Base-by-base conservation (phyloP, 225 moss, liverwort and hornwort species). In the Sphagnum tenellum region DNA sequence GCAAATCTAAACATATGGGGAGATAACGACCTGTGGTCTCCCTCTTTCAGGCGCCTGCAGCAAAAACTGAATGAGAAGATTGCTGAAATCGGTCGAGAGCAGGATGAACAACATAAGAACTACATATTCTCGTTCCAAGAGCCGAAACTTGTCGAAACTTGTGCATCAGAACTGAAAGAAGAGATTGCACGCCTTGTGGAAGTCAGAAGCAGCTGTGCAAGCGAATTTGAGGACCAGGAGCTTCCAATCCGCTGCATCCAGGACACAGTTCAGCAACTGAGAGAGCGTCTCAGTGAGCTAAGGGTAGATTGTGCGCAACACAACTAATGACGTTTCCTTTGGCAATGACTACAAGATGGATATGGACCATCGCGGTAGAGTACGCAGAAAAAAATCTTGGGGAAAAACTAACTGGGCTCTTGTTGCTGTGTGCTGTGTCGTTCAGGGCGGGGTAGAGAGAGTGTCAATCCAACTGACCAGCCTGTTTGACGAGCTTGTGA, bases 401-500 rank as follows among this genome's bases (percentile, higher is more conserved):
- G 7, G 9, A 52, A 52, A 52, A 5, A 5, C 52, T 52, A 9
- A 52, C 9, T 9, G 9, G 52, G 6, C 7, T 5, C 9, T 52
- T 2, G 7, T 52, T 52, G 52, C 6, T 52, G 6, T 52, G 52
- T 52, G 52, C 29, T 29, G 29, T 29, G 9, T 52, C 52, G 6
- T 29, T 55, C 11, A 82, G 78, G 49, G 50, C 2, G 53, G 76
- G 65, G 63, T 78, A 60, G 78, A 82, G 68, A 78, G 68, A 53
- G 78, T 79, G 12, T 57, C 78, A 1, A 71, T 46, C 49, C 76
- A 82, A 73, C 73, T 82, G 10, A 82, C 69, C 55, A 73, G 76
- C 12, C 64, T 82, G 5, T 82, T 82, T 57, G 70, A 79, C 53
- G 73, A 79, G 60, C 76, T 82, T 4, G 82, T 82, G 3, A 65